A percentile compares a stretch with the other conserved stretches of the same genome.
phyloP scores from a whole-genome alignment of 495 filamentous ascomycete species.

The Hamigera avellanea region DNA sequence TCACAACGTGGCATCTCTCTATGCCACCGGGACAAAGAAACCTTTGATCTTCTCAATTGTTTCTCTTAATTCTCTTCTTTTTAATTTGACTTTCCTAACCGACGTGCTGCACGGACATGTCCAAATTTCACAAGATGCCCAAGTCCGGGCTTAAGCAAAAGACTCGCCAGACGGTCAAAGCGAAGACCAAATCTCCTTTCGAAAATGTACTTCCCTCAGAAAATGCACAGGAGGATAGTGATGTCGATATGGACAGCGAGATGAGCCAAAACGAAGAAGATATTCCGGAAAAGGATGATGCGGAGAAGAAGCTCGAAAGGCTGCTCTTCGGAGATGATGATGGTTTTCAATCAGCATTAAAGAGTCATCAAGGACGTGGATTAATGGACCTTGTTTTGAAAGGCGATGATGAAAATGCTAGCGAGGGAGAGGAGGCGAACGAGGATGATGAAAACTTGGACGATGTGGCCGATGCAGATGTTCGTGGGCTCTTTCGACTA shows the following conservation, averaged over 20 bases:
- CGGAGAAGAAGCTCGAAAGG: conserved; percentile 73
- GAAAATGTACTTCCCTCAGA: conserved; percentile 9
- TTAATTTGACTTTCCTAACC: too few species aligned
- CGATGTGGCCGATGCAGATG: conserved; percentile 52
- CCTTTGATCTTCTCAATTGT: too few species aligned
- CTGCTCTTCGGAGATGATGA: conserved; percentile 75
- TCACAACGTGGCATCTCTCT: too few species aligned
- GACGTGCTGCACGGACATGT: too few species aligned
- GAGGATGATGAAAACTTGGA: conserved; percentile 24
- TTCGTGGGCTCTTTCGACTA: conserved; percentile 17
- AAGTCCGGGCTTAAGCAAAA: conserved; percentile 23
- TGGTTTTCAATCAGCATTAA: conserved; percentile 65
- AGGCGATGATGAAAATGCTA: conserved; percentile 22
- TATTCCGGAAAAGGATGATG: conserved; percentile 55
- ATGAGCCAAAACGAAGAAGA: conserved; percentile 19
- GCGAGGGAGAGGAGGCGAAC: conserved; percentile 16
- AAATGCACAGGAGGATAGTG: conserved; percentile 9
- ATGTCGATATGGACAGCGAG: conserved; percentile 21
- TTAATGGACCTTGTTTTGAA: conserved; percentile 20
- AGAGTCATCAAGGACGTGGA: conserved; percentile 26
- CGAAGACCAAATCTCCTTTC: conserved; percentile 14
- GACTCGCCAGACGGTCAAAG: conserved; percentile 13
- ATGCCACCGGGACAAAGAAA: too few species aligned
- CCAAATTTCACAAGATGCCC: conserved; percentile 15
- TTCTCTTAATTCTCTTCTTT: too few species aligned